Percentiles rank a stretch among this genome's conserved stretches.
phyloP scores from a whole-genome alignment of 2,329 filamentous ascomycete species.

The Colletotrichum abscissum region DNA sequence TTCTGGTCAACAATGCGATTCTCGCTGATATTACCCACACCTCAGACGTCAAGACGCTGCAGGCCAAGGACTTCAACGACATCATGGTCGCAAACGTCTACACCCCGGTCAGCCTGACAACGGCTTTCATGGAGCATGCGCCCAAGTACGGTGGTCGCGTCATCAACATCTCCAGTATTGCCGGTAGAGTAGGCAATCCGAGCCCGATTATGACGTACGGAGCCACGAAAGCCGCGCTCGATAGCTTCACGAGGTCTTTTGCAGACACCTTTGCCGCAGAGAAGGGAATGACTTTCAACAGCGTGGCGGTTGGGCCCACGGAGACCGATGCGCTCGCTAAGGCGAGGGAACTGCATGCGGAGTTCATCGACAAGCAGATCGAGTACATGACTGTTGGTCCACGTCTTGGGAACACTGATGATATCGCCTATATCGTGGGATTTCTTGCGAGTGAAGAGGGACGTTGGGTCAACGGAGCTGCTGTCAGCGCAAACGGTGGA shows the following conservation, averaged over 20 bases:
- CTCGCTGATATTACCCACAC: background rate
- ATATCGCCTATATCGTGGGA: slow-evolving; percentile 14
- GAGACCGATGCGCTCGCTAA: slow-evolving; percentile 28
- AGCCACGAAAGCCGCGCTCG: slow-evolving; percentile 47
- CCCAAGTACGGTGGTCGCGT: slow-evolving; percentile 17
- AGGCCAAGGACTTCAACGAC: background rate
- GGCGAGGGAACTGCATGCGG: background rate
- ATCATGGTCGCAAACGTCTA: slow-evolving; percentile 18
- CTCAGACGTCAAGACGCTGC: background rate
- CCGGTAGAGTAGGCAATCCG: background rate
- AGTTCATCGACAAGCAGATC: background rate
- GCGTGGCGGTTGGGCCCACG: slow-evolving; percentile 44
- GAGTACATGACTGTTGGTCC: background rate
- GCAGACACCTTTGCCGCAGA: slow-evolving; percentile 44
- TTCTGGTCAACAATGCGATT: slow-evolving; percentile 20
- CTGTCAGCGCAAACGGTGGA: slow-evolving; percentile 19
- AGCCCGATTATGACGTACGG: slow-evolving; percentile 38
- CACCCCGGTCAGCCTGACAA: slow-evolving; percentile 42
- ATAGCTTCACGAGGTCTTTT: slow-evolving; percentile 43
- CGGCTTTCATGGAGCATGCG: slow-evolving; percentile 43
- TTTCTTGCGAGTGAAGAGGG: slow-evolving; percentile 22
- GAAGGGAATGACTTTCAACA: slow-evolving; percentile 43
- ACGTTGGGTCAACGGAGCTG: slow-evolving; percentile 17
- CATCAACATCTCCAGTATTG: slow-evolving; percentile 17
- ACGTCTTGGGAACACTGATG: background rate